Base-by-base conservation (phyloP, 371 early-diverging fungal genomes). In the Sporodiniella umbellata region DNA sequence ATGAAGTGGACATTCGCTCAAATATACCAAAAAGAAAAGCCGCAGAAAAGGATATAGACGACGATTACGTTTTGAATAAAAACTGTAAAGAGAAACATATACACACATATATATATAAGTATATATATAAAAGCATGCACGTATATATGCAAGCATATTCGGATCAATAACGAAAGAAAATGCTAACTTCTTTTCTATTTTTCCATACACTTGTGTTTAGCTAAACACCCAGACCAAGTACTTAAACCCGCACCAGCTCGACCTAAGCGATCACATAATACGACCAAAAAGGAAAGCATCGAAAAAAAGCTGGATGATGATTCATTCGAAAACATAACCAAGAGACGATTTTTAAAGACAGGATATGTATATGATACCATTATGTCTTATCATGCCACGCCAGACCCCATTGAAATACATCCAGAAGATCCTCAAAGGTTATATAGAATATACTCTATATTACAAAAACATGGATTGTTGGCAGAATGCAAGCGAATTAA, bases 351-450 rank as follows among this genome's bases (percentile, higher is more conserved):
- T n/a, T 47, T 65, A 3, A 58, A 52, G 33, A 79, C 83, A 18
- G 83, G 83, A 19, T 79, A 75, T 51, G 83, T 84, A 0, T 88
- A 83, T 54, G 88, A 87, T 56, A 75, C 81, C 5, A 62, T 77
- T 42, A 84, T 88, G 85, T 79, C 73, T 42, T 81, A 79, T 45
- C 83, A 86, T 51, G 57, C 53, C 14, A 63, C 56, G 31, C 71
- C 69, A 25, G 76, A 81, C 33, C 66, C 66, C 1, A 72, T 76
- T 46, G 79, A 79, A 24, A 70, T 76, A 6, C 88, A 88, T 46
- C 89, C 89, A 0, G 92, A 91, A 48, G 84, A 85, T 48, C 90
- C 90, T 3, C 64, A 75, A 8, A 80, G 90, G 15, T 85, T 86
- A 8, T 79, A 74, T 53, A 70, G 70, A 35, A 88, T 91, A 17